Percentiles rank a stretch among this genome's conserved stretches.
Conservation (phyloP, 257 asterid genomes). For the Gynochthodes officinalis region DNA sequence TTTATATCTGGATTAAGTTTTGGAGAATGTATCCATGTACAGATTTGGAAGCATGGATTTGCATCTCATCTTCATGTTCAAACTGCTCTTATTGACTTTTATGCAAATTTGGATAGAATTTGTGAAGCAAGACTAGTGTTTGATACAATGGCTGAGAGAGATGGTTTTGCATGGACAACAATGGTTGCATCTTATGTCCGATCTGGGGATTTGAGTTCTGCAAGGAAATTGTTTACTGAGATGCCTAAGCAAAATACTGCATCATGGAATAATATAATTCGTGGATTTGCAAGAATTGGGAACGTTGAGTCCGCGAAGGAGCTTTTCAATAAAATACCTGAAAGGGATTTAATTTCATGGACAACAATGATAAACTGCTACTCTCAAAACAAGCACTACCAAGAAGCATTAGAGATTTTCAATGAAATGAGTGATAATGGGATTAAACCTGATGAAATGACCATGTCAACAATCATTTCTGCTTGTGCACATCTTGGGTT, state of each 20-base stretch:
- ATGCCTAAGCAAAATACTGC: slow-evolving; percentile 59
- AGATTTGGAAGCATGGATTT: too few species aligned
- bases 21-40: too few species aligned
- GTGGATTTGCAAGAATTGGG: slow-evolving; percentile 63
- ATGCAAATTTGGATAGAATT: too few species aligned
- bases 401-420: slow-evolving; percentile 55
- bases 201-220: slow-evolving; percentile 51
- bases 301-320: slow-evolving; percentile 60
- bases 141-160: too few species aligned
- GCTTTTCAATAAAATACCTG: slow-evolving; percentile 46
- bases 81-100: too few species aligned
- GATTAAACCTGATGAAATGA: slow-evolving; percentile 66
- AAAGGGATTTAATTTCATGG: slow-evolving; percentile 77
- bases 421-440: slow-evolving; percentile 51
- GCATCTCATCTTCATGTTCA: too few species aligned
- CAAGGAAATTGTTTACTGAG: slow-evolving; percentile 52
- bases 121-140: too few species aligned
- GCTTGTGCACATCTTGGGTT: slow-evolving; percentile 91
- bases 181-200: too few species aligned
- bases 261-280: slow-evolving; percentile 65
- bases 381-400: slow-evolving; percentile 42
- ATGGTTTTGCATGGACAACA: too few species aligned
- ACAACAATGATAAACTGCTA: slow-evolving; percentile 85
- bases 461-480: slow-evolving; percentile 70
- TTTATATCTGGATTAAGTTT: too few species aligned